Evolutionary conservation across 192 early-diverging fungal species (phyloP), one percentile per base, ranked within the genome.

Genomic region (Diversispora epigaea): DNA sequence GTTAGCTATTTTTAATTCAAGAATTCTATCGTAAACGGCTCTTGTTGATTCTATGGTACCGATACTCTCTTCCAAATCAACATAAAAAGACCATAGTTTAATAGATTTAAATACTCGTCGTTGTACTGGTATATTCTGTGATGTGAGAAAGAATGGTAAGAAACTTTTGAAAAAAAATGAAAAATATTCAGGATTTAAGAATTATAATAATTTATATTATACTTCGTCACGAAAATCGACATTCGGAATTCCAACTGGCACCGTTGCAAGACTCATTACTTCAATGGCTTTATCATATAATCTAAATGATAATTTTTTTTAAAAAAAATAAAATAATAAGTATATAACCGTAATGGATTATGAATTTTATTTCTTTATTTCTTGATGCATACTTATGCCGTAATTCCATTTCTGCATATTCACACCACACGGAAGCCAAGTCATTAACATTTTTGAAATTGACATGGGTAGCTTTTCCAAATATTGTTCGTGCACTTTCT

Each of bases 1-100:
- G 52, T 93, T 97, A 15, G 96, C 96, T 64, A 99, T 94, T 63
- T 93, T 92, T 45, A 98, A 86, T 60, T 96, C 93, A 79, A 99
- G 78, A 62, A 99, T 93, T 15, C 89, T 87, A 73, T 99, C 95
- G 79, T 99, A 99, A 0, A 94, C 91, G 6, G 87, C 86, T 32
- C 89, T 88, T 3, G 95, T 91, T 32, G 89, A 88, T 39, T 92
- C 96, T 0, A 93, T 78, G 0, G 93, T 87, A 6, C 93, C 96
- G 19, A 93, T 81, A n/a, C 90, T 89, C 75, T 99, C 98, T 71
- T 95, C 93, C 68, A 99, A 77, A 80, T 99, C 98, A 39, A 98
- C 92, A 79, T 94, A 94, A 76, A 94, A 91, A 14, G 90, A 89
- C 98, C 98, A 99, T 49, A 98, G 81, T 45, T 91, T 91, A 54